A percentile compares a stretch with the other conserved stretches of the same genome.
phyloP scores from a whole-genome alignment of 148 eudicot genomes.

The Rhododendron griersonianum region DNA sequence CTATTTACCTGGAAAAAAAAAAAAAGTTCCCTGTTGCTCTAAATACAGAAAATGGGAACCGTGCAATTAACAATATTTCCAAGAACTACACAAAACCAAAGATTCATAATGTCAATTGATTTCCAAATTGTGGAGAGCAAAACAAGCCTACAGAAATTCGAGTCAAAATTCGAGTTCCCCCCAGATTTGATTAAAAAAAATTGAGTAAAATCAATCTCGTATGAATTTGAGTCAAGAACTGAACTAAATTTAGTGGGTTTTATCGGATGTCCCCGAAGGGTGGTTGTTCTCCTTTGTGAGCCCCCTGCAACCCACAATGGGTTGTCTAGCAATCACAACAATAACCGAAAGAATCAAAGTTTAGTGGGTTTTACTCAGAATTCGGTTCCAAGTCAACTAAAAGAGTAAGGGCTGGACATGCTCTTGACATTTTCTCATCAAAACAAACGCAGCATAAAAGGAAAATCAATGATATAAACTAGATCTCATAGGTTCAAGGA shows the following conservation, averaged over 20 bases:
- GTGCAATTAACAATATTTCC: not conserved
- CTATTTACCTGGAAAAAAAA: no score
- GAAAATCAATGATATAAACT: not conserved
- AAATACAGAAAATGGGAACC: not conserved
- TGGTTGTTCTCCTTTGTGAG: no score
- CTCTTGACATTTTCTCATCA: not conserved
- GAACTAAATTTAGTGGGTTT: not conserved
- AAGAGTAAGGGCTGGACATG: not conserved
- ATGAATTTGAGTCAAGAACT: not conserved
- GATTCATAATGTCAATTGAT: not conserved
- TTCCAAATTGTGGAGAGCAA: not conserved
- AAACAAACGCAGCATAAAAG: not conserved
- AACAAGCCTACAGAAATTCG: not conserved
- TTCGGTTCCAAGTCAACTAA: not conserved
- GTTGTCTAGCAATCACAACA: no score
- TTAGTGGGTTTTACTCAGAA: not conserved
- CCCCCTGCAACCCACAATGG: no score
- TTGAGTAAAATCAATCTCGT: not conserved
- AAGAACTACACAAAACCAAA: not conserved
- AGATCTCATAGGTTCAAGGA: slow-evolving; percentile 12
- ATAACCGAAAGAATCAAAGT: no score
- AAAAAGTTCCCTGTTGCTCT: not conserved
- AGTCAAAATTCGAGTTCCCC: not conserved
- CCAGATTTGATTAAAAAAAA: not conserved
- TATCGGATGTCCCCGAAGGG: no score